Conservation (phyloP, 2,329 filamentous ascomycete species). For the Atkinsonella texensis region DNA sequence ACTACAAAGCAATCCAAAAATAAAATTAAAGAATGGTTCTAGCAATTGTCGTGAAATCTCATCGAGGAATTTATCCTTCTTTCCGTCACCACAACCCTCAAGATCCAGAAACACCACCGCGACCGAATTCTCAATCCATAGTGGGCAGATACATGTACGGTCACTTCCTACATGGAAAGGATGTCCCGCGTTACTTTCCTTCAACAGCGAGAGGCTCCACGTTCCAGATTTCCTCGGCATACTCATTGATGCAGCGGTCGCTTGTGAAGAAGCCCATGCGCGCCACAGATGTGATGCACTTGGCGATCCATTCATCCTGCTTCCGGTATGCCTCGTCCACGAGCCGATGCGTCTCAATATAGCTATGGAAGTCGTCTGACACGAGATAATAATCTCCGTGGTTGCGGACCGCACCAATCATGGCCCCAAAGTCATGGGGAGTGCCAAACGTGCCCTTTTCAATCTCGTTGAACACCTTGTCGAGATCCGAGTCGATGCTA, state of each 20-base stretch:
- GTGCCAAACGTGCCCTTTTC: constrained; percentile 72
- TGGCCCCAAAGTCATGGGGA: constrained; percentile 62
- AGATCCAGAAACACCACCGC: too few relatives aligned
- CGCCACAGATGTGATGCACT: constrained; percentile 77
- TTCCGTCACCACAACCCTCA: background rate
- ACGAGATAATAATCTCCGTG: constrained; percentile 98
- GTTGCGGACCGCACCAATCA: constrained; percentile 75
- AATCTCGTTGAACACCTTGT: constrained; percentile 75
- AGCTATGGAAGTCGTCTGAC: constrained; percentile 93
- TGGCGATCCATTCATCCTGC: constrained; percentile 84
- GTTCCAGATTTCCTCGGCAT: constrained; percentile 96
- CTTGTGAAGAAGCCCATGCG: constrained; percentile 97
- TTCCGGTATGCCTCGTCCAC: constrained; percentile 89
- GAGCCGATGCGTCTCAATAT: constrained; percentile 78
- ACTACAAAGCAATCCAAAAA: background rate
- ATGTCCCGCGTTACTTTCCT: background rate
- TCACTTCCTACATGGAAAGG: background rate
- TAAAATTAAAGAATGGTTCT: background rate
- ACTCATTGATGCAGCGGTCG: constrained; percentile 92
- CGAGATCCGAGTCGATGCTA: constrained; percentile 62
- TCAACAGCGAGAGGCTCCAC: constrained; percentile 61
- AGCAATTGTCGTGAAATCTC: background rate
- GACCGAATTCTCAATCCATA: too few relatives aligned
- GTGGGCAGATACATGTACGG: too few relatives aligned
- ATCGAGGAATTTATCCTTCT: background rate